Conservation (phyloP, 2,329 filamentous ascomycete genomes). For the Lasiodiplodia theobromae region DNA sequence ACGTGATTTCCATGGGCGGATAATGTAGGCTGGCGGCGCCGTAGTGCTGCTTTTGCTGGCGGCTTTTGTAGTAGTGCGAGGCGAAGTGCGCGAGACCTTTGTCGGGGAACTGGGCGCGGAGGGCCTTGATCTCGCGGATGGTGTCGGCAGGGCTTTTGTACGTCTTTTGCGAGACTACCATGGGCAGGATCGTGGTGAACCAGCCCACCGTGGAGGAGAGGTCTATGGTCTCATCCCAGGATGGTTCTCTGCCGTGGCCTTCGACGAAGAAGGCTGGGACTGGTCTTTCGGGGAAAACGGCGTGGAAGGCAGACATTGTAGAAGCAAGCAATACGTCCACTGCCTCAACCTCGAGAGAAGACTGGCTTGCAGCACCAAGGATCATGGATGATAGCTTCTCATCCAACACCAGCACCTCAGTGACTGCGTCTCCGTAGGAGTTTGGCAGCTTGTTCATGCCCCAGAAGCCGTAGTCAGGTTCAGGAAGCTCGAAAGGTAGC, state of each 20-base stretch:
- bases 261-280: conserved; percentile 32
- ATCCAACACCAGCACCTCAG: conserved; percentile 41
- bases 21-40: background rate
- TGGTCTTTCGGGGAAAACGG: conserved; percentile 6
- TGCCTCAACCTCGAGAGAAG: background rate
- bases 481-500: conserved; percentile 37
- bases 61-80: background rate
- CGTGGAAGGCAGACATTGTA: conserved; percentile 12
- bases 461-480: conserved; percentile 47
- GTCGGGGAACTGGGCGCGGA: conserved; percentile 14
- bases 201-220: conserved; percentile 38
- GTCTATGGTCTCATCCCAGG: conserved; percentile 35
- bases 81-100: conserved; percentile 22
- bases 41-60: background rate
- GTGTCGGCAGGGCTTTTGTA: background rate
- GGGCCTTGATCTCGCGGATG: background rate
- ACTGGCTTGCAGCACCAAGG: background rate
- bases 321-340: conserved; percentile 20
- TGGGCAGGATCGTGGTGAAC: conserved; percentile 31
- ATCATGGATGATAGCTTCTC: conserved; percentile 40
- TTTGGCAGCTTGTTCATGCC: conserved; percentile 45
- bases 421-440: conserved; percentile 43
- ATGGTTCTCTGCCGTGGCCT: conserved; percentile 37
- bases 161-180: background rate
- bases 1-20: conserved; percentile 63